Base-by-base conservation (phyloP, 1,284 basidiomycete genomes). In the Leucoagaricus sp. region DNA sequence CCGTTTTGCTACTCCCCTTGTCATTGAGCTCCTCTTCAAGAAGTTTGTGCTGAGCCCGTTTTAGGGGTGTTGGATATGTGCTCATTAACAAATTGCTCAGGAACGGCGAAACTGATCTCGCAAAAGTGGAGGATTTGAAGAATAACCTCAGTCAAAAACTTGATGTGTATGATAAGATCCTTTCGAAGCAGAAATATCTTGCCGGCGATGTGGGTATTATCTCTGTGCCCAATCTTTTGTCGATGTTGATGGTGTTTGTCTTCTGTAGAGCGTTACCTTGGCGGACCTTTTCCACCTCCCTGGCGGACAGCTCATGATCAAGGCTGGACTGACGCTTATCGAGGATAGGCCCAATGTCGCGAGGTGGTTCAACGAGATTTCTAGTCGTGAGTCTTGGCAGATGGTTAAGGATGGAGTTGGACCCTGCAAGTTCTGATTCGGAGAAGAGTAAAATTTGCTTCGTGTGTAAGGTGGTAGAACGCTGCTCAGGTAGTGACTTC, bases 241-340 rank as follows among this genome's bases (percentile, higher is more conserved):
- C 7, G 31, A 33, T 38, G 31, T 33, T 33, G 17, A 10, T n/a
- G 4, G 17, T 13, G 23, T 31, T 15, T 15, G 2, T 36, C 7
- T 2, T 19, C 13, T 49, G 23, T 58, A 80, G 76, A 64, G 67
- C 33, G 9, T 83, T 12, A 81, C 79, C 8, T 67, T 83, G 33
- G 82, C 76, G 1, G 83, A 84, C 61, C 64, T 84, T 10, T 81
- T 75, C 66, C 80, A 85, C 58, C 68, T 83, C 1, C 77, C 82
- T 0, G 77, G 75, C 53, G 77, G 67, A 10, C 44, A 63, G 12
- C 61, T 72, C 46, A 63, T 76, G 29, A 48, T 60, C 1, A 48
- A 52, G 4, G 58, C 65, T 2, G 63, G 3, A 58, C 60, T 45
- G 58, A 72, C 23, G 58, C 68, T 33, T 63, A 72, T 34, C 67